These are phyloP conservation scores for Candida namnaoensis DNA, from an alignment of 805 yeast species.

Conservation along the genomic window DNA sequence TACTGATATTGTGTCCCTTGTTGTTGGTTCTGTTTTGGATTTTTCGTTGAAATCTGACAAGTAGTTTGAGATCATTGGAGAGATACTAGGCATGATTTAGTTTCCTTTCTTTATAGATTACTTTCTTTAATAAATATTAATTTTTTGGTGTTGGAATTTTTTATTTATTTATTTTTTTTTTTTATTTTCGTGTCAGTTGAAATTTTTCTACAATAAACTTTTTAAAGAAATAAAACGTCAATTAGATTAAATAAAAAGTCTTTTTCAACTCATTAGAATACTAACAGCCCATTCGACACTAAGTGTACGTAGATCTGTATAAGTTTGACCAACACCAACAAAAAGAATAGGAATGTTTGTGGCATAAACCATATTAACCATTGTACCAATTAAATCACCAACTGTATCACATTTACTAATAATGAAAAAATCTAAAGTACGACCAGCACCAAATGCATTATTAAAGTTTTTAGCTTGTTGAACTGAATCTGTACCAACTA, in stretches of 20 bases:
- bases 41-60: not conserved
- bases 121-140: too few species aligned
- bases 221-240: too few species aligned
- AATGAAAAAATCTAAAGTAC: constrained; percentile 82
- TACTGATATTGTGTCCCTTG: constrained; percentile 2
- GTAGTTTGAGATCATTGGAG: not conserved
- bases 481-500: constrained; percentile 96
- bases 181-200: too few species aligned
- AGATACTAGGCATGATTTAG: not conserved
- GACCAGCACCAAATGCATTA: constrained; percentile 78
- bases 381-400: constrained; percentile 91
- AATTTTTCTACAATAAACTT: too few species aligned
- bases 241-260: too few species aligned
- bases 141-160: too few species aligned
- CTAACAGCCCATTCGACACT: constrained; percentile 91
- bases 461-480: constrained; percentile 92
- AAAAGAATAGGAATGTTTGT: constrained; percentile 92
- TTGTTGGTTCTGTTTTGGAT: not conserved
- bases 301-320: constrained; percentile 84
- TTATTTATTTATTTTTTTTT: too few species aligned
- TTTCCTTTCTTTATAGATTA: too few species aligned
- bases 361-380: constrained; percentile 96
- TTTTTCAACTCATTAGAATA: constrained; percentile 53
- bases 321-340: constrained; percentile 96
- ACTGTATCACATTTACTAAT: constrained; percentile 96